Evolutionary conservation across 2,329 filamentous ascomycete species (phyloP), one percentile per base, ranked within the genome.

Genomic region (Diplodia seriata): DNA sequence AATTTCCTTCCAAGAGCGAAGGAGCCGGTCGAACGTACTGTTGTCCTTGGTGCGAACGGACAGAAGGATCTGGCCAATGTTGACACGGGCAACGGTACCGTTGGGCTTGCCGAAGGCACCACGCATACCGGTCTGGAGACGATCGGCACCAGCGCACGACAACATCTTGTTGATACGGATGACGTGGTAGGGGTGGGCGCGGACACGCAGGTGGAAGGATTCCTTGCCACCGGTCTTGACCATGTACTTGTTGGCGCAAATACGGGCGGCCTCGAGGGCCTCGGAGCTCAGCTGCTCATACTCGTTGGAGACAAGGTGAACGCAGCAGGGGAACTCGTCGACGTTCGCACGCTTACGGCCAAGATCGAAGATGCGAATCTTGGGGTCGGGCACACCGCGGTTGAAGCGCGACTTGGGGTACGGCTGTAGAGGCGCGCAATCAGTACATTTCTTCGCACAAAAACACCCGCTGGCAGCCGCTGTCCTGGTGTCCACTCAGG

Each of bases 151-250:
- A 81, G 95, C 95, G 85, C 95, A 99, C 82, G 95, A 98, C 93
- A 99, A 94, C 95, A 99, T 99, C 92, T 99, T 99, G 93, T 99
- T 99, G 94, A 99, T 99, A 86, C 95, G 95, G 89, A 99, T 91
- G 86, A 99, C 95, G 89, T 99, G 95, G 93, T 92, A 99, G 76
- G 95, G 95, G 89, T 99, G 95, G 81, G 93, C 94, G 82, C 95
- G 87, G 79, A 90, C 86, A 74, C 88, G 87, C 72, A 90, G 81
- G 82, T 90, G 88, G 87, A 90, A 90, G 82, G 86, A 85, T 86
- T 90, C 88, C 84, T 90, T 90, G 82, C 88, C 88, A 77, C 85
- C 84, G 75, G 85, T 82, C 84, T 90, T 90, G 81, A 90, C 87
- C 75, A 90, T 85, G 84, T 90, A 90, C 92, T 98, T 98, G 92